Conservation (phyloP, 2,329 filamentous ascomycete species). For the Calonectria leucothoes region DNA sequence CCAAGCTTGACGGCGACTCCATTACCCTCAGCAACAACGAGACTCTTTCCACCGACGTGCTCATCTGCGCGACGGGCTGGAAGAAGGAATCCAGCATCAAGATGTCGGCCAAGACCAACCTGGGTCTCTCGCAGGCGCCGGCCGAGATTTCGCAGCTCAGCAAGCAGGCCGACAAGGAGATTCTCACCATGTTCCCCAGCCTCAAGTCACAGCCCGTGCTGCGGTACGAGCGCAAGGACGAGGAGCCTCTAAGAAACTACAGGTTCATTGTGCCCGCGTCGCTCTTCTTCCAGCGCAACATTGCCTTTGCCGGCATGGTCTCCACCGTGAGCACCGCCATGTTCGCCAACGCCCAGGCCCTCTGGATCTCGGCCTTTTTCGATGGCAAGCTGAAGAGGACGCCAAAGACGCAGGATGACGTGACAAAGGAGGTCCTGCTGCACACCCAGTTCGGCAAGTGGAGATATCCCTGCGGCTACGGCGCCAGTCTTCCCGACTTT, state of each 20-base stretch:
- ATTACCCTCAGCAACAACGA: slow-evolving; percentile 55
- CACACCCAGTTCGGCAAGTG: slow-evolving; percentile 75
- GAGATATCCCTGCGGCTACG: slow-evolving; percentile 74
- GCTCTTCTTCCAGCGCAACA: slow-evolving; percentile 31
- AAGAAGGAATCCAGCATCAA: slow-evolving; percentile 54
- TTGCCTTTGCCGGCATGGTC: slow-evolving; percentile 47
- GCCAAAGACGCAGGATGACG: slow-evolving; percentile 47
- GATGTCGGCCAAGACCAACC: slow-evolving; percentile 43
- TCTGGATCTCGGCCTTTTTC: slow-evolving; percentile 69
- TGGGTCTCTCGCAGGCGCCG: background rate
- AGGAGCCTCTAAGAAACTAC: slow-evolving; percentile 35
- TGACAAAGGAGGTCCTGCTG: slow-evolving; percentile 66
- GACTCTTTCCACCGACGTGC: slow-evolving; percentile 53
- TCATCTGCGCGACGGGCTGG: slow-evolving; percentile 67
- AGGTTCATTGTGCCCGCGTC: slow-evolving; percentile 38
- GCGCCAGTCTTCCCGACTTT: slow-evolving; percentile 71
- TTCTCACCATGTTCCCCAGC: slow-evolving; percentile 27
- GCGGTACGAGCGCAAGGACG: slow-evolving; percentile 22
- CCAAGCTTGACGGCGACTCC: slow-evolving; percentile 48
- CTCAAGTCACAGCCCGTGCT: slow-evolving; percentile 31
- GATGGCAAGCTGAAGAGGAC: slow-evolving; percentile 55
- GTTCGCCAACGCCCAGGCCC: slow-evolving; percentile 50
- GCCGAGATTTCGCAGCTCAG: background rate
- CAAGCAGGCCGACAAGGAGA: slow-evolving; percentile 27
- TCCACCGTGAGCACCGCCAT: slow-evolving; percentile 45